These are phyloP conservation scores for Eremomyces bilateralis DNA, from an alignment of 495 filamentous ascomycete genomes.

Conservation along the genomic window DNA sequence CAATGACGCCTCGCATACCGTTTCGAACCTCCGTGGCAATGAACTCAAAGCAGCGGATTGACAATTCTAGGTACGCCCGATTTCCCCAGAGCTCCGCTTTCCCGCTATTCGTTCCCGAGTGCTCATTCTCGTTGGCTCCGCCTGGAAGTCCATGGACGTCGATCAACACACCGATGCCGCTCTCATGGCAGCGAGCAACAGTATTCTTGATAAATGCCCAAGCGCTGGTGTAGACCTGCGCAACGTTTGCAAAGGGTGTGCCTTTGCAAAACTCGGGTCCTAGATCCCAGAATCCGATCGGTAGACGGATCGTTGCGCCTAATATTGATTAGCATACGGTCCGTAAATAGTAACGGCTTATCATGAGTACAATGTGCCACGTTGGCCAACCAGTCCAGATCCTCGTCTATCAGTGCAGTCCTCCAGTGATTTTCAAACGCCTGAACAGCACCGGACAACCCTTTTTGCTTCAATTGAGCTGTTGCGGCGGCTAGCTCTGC, in stretches of 20 bases:
- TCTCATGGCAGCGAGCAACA: slow-evolving; percentile 17
- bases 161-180: slow-evolving; percentile 29
- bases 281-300: slow-evolving; percentile 33
- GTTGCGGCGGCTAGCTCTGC: slow-evolving; percentile 28
- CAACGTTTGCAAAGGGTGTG: slow-evolving; percentile 25
- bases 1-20: slow-evolving; percentile 23
- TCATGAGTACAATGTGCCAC: slow-evolving; percentile 23
- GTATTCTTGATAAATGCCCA: slow-evolving; percentile 25
- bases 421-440: slow-evolving; percentile 32
- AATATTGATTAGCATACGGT: no score
- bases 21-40: slow-evolving; percentile 22
- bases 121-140: slow-evolving; percentile 26
- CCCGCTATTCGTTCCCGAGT: slow-evolving; percentile 26
- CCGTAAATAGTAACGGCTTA: no score
- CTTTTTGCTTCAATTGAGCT: slow-evolving; percentile 19
- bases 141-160: slow-evolving; percentile 35
- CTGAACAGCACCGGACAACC: slow-evolving; percentile 22
- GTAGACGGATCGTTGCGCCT: slow-evolving; percentile 31
- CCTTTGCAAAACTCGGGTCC: slow-evolving; percentile 23
- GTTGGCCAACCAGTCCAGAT: slow-evolving; percentile 26
- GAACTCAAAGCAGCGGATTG: slow-evolving; percentile 21
- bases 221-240: slow-evolving; percentile 25
- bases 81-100: slow-evolving; percentile 25
- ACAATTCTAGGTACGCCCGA: slow-evolving; percentile 15
- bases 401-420: no score